These are phyloP conservation scores for Solanum neorickii DNA, from an alignment of 257 asterid genomes.

Conservation along the genomic window DNA sequence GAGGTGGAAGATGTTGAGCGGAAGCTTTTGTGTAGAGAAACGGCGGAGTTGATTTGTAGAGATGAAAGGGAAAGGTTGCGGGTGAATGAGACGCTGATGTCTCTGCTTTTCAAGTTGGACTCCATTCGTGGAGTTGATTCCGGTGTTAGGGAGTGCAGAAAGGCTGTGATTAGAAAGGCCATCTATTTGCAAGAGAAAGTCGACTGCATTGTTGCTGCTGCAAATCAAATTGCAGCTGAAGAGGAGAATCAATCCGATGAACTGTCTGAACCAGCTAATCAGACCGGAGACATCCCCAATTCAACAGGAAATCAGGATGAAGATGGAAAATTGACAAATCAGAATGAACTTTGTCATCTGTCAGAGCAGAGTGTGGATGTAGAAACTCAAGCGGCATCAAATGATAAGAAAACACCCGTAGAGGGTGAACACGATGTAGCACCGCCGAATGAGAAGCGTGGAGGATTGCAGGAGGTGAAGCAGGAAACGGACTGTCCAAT, in stretches of 20 bases:
- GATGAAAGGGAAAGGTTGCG: slow-evolving; percentile 50
- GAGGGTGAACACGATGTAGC: neutral
- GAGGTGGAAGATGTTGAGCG: slow-evolving; percentile 59
- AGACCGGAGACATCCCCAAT: neutral
- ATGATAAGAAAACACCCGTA: neutral
- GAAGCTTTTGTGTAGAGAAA: slow-evolving; percentile 21
- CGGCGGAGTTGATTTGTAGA: slow-evolving; percentile 24
- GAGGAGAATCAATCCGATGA: neutral
- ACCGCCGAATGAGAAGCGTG: neutral
- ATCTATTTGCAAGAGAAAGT: slow-evolving; percentile 59
- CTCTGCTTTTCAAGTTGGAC: slow-evolving; percentile 55
- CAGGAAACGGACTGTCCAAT: neutral
- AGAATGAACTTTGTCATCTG: neutral
- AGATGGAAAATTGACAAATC: neutral
- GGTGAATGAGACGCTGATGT: slow-evolving; percentile 60
- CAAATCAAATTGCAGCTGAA: neutral
- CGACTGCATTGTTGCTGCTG: slow-evolving; percentile 25
- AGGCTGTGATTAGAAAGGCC: slow-evolving; percentile 52
- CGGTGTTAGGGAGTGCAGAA: slow-evolving; percentile 61
- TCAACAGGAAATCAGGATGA: neutral
- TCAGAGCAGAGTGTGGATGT: neutral
- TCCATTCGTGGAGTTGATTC: slow-evolving; percentile 48
- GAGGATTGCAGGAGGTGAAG: neutral
- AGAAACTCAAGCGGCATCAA: neutral
- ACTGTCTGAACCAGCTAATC: slow-evolving; percentile 1